Percentiles rank a stretch among this genome's conserved stretches.
These are phyloP conservation scores for Austroboletus niveus DNA, from an alignment of 1,284 basidiomycete species.

Conservation along the genomic window DNA sequence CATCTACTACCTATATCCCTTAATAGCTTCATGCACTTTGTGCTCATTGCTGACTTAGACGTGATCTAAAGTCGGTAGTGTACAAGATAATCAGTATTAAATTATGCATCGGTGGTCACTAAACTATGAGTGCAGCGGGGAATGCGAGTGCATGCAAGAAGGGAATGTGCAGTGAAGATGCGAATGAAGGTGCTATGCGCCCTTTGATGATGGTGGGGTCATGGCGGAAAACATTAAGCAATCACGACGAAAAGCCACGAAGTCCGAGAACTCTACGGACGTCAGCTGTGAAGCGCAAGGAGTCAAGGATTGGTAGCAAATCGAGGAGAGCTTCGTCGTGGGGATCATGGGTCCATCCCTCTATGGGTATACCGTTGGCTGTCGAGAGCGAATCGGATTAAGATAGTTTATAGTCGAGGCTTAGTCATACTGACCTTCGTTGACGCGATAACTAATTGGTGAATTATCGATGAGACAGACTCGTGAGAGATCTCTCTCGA, in stretches of 20 bases:
- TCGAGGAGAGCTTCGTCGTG: slow-evolving; percentile 96
- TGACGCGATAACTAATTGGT: slow-evolving; percentile 88
- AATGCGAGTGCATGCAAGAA: slow-evolving; percentile 28
- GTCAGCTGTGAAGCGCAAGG: slow-evolving; percentile 92
- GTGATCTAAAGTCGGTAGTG: slow-evolving; percentile 29
- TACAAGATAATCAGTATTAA: slow-evolving; percentile 40
- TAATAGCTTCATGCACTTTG: slow-evolving; percentile 26
- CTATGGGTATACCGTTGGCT: slow-evolving; percentile 98
- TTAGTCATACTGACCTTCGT: slow-evolving; percentile 70
- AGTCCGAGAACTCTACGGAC: slow-evolving; percentile 92
- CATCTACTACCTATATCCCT: slow-evolving; percentile 37
- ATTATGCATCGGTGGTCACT: slow-evolving; percentile 35
- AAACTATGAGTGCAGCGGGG: slow-evolving; percentile 29
- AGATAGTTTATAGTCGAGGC: slow-evolving; percentile 3
- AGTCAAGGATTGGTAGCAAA: slow-evolving; percentile 92
- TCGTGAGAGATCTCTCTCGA: slow-evolving; percentile 86
- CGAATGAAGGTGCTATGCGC: slow-evolving; percentile 24
- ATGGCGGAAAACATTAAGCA: slow-evolving; percentile 5
- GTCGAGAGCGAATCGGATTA: slow-evolving; percentile 8
- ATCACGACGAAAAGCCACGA: slow-evolving; percentile 49
- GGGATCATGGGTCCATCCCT: slow-evolving; percentile 98
- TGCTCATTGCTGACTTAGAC: slow-evolving; percentile 19
- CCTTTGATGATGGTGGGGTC: slow-evolving; percentile 8
- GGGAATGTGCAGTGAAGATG: slow-evolving; percentile 24
- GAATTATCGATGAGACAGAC: slow-evolving; percentile 98